phyloP scores from a whole-genome alignment of 1,284 basidiomycete genomes.

The Ceratobasidium sp. region DNA sequence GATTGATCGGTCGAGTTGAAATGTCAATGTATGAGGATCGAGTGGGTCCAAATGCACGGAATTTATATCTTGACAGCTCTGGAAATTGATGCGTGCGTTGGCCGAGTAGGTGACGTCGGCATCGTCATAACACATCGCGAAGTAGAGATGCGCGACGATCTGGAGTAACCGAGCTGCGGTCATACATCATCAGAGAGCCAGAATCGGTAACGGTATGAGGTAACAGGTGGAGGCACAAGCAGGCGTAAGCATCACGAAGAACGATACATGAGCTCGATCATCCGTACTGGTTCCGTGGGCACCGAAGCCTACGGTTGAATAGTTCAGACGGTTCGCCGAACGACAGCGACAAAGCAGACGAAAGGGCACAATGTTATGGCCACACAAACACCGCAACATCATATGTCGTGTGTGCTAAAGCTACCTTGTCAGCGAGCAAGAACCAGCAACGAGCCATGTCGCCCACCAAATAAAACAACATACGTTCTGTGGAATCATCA shows the following conservation, averaged over 20 bases:
- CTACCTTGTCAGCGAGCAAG: no score
- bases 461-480: not conserved
- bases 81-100: not conserved
- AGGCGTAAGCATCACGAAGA: not conserved
- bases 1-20: conserved; percentile 28
- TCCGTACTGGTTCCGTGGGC: not conserved
- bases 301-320: not conserved
- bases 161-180: not conserved
- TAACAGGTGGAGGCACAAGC: conserved; percentile 2
- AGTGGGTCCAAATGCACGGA: conserved; percentile 25
- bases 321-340: not conserved
- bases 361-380: not conserved
- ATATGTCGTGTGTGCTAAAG: conserved; percentile 3
- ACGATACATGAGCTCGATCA: not conserved
- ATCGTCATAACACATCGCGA: not conserved
- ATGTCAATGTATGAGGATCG: not conserved
- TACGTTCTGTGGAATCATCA: conserved; percentile 13
- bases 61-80: not conserved
- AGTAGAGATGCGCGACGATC: not conserved
- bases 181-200: not conserved
- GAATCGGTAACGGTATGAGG: not conserved
- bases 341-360: not conserved
- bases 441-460: no score
- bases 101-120: not conserved
- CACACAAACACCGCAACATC: conserved; percentile 24